Evolutionary conservation across 73 alveolate genomes (phyloP), one percentile per base, ranked within the genome.

Genomic region (Paraurostyla sp.): DNA sequence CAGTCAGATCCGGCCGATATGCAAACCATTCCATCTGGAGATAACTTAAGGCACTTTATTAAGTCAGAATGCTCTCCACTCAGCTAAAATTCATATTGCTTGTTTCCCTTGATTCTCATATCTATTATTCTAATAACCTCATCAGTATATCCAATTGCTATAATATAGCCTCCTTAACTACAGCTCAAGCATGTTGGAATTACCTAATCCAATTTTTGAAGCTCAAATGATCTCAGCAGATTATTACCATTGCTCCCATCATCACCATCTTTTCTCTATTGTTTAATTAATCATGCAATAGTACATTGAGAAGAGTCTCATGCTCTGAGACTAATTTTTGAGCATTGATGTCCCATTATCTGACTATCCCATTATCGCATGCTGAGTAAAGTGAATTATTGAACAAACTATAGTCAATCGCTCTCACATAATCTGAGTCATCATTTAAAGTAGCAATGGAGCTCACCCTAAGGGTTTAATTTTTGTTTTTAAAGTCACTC

Each of bases 291-390:
- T 73, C 71, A 18, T 65, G 82, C n/a, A n/a, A n/a, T n/a, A n/a
- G n/a, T n/a, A n/a, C n/a, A n/a, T n/a, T n/a, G n/a, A n/a, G n/a
- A n/a, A n/a, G n/a, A 0, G 56, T 25, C 35, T 65, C 46, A 11
- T 38, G 25, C 13, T 32, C 9, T 15, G 43, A 9, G 4, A 38
- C 56, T 11, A 65, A 4, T 36, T 32, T 65, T 0, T 40, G 62
- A 27, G 18, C 23, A 78, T 78, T 52, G 6, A 78, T 20, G 40
- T 78, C 89, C 89, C 89, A 78, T 38, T n/a, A 6, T 36, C 89
- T 78, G 41, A 78, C 89, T 25, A 78, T 78, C 9, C 89, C 89
- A 38, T 51, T 78, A 38, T 78, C 89, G 16, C 75, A 46, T 4
- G 40, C 69, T 46, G 80, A 78, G 50, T 52, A 78, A 1, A 78